Evolutionary conservation across 257 asterid genomes (phyloP), one percentile per base, ranked within the genome.

Genomic region (Primulina huaijiensis): DNA sequence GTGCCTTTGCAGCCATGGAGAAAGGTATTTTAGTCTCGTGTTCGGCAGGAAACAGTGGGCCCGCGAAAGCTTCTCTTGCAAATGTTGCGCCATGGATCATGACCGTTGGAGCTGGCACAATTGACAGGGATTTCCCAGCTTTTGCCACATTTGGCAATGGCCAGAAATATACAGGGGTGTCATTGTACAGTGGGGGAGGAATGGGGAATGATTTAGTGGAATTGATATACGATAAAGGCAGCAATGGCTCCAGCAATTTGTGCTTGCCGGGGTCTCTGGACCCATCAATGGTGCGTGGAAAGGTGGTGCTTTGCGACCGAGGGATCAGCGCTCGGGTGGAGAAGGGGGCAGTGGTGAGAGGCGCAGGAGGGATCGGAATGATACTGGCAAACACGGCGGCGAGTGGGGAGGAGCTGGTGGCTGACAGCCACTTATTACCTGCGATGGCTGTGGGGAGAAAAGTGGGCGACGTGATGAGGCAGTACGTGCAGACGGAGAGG

Each of bases 31-130:
- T 82, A 7, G 92, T 88, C 16, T 81, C 87, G 2, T 86, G 89
- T 37, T 86, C 97, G 0, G 95, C 91, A 0, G 96, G 94, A 27
- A 89, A 89, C 19, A 69, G 83, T 12, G 92, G 92, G 50, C 79
- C 91, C 43, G 12, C 60, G 4, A 66, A 78, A 61, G 74, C 82
- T 46, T 75, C 78, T 0, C 30, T 84, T 14, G 79, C 84, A 4
- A 88, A 88, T 69, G 82, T 84, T 5, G 95, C 96, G 2, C 96
- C 96, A 0, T 89, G 96, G 95, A 85, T 89, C 1, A 64, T 86
- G 63, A 87, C 92, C 0, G 96, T 89, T 17, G 96, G 95, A 27
- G 95, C 96, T 0, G 89, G 95, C 16, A 85, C 95, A 0, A 29
- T 89, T 0, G 87, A 87, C 65, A 82, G 96, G 6, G 89, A 84